Conservation (phyloP, 1,284 basidiomycete genomes). For the Sparassis latifolia region DNA sequence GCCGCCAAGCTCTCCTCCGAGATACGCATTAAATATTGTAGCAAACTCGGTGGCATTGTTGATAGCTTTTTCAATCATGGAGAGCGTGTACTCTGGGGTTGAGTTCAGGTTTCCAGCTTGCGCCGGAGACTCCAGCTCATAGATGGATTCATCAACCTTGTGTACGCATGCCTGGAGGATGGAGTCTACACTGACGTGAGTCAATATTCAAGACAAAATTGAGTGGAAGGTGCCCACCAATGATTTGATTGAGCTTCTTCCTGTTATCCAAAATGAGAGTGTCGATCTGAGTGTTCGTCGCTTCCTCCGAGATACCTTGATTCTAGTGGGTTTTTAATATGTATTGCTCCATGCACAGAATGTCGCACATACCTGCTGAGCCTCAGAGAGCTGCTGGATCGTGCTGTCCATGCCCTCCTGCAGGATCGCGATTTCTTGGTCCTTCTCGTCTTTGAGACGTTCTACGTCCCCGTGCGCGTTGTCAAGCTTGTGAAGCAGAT, state of each 20-base stretch:
- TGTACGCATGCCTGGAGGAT: conserved; percentile 96
- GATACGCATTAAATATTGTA: conserved; percentile 87
- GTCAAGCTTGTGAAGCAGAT: conserved; percentile 77
- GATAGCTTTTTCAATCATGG: conserved; percentile 96
- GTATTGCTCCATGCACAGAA: too few relatives aligned
- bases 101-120: conserved; percentile 93
- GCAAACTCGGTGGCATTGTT: conserved; percentile 96
- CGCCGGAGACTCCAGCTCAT: conserved; percentile 94
- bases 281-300: conserved; percentile 94
- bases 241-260: conserved; percentile 98
- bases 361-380: conserved; percentile 60
- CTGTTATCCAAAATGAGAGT: conserved; percentile 95
- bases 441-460: conserved; percentile 88
- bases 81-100: conserved; percentile 96
- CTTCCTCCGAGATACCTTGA: conserved; percentile 81
- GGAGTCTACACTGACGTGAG: conserved; percentile 58
- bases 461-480: conserved; percentile 72
- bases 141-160: conserved; percentile 95
- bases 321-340: conserved; percentile 38
- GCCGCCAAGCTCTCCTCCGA: conserved; percentile 84
- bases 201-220: neutral
- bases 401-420: conserved; percentile 96
- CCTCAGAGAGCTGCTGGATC: conserved; percentile 83
- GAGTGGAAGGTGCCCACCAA: conserved; percentile 47
- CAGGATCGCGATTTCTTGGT: conserved; percentile 92